Base-by-base conservation (phyloP, 768 basidiomycete genomes). In the Mycena chlorophos region DNA sequence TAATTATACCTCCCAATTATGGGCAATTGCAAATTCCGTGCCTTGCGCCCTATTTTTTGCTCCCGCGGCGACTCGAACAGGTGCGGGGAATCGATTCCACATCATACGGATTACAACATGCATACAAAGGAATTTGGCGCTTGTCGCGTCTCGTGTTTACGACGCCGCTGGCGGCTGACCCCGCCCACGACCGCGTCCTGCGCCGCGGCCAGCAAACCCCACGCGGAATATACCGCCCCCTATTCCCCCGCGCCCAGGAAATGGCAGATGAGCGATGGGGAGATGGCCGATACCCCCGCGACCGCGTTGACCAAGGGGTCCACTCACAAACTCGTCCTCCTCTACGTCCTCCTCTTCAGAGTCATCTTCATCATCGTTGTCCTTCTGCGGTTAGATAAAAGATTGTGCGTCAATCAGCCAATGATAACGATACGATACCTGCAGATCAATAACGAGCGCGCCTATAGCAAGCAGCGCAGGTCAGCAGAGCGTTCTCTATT, bases 401-500 rank as follows among this genome's bases (percentile, higher is more conserved):
- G 26, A 46, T 6, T 46, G n/a, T 55, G 31, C 51, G 19, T 16
- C 30, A 54, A 38, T 16, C 13, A 54, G n/a, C 20, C 39, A 56
- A 51, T 16, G 31, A 34, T 16, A 42, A 6, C 52, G 29, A 27
- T 16, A 48, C 26, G 65, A 77, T 56, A 89, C 90, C 75, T 92
- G 85, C 25, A 93, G 74, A 67, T 93, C 90, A 37, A 96, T 86
- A 3, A 91, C 90, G 45, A 98, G 74, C 1, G 93, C 92, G 6
- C 93, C 94, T 58, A 20, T 37, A 26, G 22, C 14, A 31, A 43
- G 26, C 45, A 28, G 22, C 17, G 38, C 17, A 13, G 22, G 40
- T 14, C 40, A 25, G 3, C 25, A 34, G n/a, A 8, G 17, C 31
- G 22, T 22, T 16, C 37, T 14, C 19, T 23, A 55, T 10, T 16